Evolutionary conservation across 169 alveolate genomes (phyloP).

Genomic region (Cryptosporidium meleagridis): DNA sequence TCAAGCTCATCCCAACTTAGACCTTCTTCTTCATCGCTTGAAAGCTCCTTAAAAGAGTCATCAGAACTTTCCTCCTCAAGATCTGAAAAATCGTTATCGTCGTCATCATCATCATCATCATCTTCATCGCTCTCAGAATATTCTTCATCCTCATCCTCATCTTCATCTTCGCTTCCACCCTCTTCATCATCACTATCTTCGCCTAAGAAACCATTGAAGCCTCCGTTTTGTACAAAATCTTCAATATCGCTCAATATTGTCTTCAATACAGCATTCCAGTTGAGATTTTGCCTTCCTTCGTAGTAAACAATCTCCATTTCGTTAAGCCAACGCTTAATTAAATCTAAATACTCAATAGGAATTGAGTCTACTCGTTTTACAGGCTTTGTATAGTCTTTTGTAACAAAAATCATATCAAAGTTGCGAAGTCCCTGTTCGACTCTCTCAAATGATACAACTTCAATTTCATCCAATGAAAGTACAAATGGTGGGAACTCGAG

Average conservation of each 20-base stretch:
- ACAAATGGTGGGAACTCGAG: conserved; percentile 97
- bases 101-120: conserved; percentile 87
- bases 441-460: conserved; percentile 95
- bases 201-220: conserved; percentile 88
- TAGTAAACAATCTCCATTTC: conserved; percentile 90
- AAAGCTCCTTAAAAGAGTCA: conserved; percentile 75
- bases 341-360: conserved; percentile 93
- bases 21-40: conserved; percentile 86
- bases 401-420: conserved; percentile 96
- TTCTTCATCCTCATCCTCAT: conserved; percentile 86
- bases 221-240: conserved; percentile 87
- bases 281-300: conserved; percentile 91
- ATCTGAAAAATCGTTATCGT: conserved; percentile 83
- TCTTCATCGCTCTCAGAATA: conserved; percentile 80
- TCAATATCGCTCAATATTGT: conserved; percentile 87
- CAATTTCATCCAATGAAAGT: conserved; percentile 93
- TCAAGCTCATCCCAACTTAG: conserved; percentile 90
- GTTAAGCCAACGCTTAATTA: conserved; percentile 91
- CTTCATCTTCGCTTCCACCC: conserved; percentile 80
- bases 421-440: conserved; percentile 95
- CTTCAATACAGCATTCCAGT: conserved; percentile 89
- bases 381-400: conserved; percentile 93
- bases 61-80: conserved; percentile 84
- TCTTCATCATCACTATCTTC: conserved; percentile 76
- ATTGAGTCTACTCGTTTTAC: conserved; percentile 93